Evolutionary conservation across 805 yeast species (phyloP).

Genomic region (Yamadazyma philogaea): DNA sequence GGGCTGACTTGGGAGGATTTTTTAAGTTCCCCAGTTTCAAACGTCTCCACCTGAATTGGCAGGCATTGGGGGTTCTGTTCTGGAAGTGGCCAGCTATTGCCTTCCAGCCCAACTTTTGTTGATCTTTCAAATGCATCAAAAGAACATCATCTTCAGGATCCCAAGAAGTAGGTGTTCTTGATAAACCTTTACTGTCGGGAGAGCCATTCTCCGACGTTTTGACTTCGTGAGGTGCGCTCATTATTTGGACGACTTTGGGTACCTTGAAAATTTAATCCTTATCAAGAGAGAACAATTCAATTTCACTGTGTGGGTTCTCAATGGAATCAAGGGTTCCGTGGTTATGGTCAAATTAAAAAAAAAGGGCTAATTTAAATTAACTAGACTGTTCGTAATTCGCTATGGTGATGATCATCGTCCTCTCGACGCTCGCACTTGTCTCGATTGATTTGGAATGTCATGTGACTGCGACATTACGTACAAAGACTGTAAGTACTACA

Average conservation of each 20-base stretch:
- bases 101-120: slow-evolving; percentile 47
- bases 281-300: background rate
- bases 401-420: slow-evolving; percentile 13
- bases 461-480: slow-evolving; percentile 7
- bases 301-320: background rate
- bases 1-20: slow-evolving; percentile 42
- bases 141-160: slow-evolving; percentile 46
- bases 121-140: slow-evolving; percentile 45
- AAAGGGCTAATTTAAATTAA: too few relatives aligned
- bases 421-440: slow-evolving; percentile 10
- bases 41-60: slow-evolving; percentile 47
- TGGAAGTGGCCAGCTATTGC: slow-evolving; percentile 43
- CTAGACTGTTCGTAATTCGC: background rate
- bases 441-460: slow-evolving; percentile 6
- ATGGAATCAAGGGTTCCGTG: background rate
- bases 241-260: background rate
- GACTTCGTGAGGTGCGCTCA: slow-evolving; percentile 7
- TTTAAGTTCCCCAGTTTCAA: slow-evolving; percentile 43
- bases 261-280: background rate
- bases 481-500: background rate
- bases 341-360: too few relatives aligned
- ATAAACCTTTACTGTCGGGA: slow-evolving; percentile 21
- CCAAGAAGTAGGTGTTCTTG: slow-evolving; percentile 47
- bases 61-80: slow-evolving; percentile 47
- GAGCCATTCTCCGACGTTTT: slow-evolving; percentile 6